Evolutionary conservation across 2,329 filamentous ascomycete species (phyloP).

Genomic region (Clathrospora elynae): DNA sequence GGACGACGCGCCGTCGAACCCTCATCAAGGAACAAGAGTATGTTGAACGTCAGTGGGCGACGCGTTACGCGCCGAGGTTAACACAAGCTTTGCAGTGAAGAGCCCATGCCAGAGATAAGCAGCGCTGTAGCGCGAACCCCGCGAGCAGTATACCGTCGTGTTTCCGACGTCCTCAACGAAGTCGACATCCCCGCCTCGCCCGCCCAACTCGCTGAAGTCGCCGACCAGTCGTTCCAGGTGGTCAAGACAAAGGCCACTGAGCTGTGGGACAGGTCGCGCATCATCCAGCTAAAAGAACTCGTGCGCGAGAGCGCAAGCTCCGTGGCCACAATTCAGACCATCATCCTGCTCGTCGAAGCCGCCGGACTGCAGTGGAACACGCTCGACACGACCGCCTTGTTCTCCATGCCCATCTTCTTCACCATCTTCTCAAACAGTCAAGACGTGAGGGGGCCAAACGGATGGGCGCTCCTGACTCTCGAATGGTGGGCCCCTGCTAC

Average conservation of each 20-base stretch:
- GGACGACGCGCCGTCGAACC: slow-evolving; percentile 44
- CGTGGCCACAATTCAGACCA: slow-evolving; percentile 56
- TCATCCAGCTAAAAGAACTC: slow-evolving; percentile 68
- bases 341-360: slow-evolving; percentile 65
- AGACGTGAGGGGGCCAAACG: slow-evolving; percentile 74
- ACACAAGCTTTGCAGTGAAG: slow-evolving; percentile 41
- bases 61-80: slow-evolving; percentile 36
- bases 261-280: slow-evolving; percentile 67
- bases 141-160: slow-evolving; percentile 54
- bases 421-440: slow-evolving; percentile 62
- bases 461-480: slow-evolving; percentile 75
- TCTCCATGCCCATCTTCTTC: slow-evolving; percentile 69
- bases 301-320: slow-evolving; percentile 74
- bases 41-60: slow-evolving; percentile 22
- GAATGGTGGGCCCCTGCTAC: slow-evolving; percentile 84
- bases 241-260: slow-evolving; percentile 67
- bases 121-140: slow-evolving; percentile 38
- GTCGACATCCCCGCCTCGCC: slow-evolving; percentile 73
- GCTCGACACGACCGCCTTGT: slow-evolving; percentile 72
- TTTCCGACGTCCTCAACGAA: slow-evolving; percentile 61
- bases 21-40: slow-evolving; percentile 43
- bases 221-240: slow-evolving; percentile 71
- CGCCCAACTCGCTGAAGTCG: slow-evolving; percentile 62
- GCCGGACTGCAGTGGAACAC: slow-evolving; percentile 71
- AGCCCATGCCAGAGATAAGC: slow-evolving; percentile 52